These are phyloP conservation scores for Gelatoporia subvermispora DNA, from an alignment of 768 basidiomycete species.

Conservation along the genomic window DNA sequence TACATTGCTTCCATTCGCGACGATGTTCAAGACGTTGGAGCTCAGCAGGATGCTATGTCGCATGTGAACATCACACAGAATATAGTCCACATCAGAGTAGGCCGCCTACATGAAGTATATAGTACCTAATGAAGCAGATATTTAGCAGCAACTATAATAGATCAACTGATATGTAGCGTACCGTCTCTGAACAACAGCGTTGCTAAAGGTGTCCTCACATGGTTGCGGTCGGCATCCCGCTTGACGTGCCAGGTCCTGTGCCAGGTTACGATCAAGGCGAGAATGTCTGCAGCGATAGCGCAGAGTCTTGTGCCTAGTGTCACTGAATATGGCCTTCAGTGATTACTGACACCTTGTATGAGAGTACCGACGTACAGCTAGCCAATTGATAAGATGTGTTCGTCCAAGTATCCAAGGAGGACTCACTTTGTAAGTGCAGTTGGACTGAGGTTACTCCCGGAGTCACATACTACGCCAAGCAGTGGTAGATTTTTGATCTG, in stretches of 20 bases:
- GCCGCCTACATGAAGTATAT: conserved; percentile 8
- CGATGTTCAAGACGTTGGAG: too few species aligned
- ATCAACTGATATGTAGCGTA: not conserved
- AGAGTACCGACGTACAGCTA: too few species aligned
- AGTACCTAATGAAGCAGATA: conserved; percentile 1
- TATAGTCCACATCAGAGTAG: too few species aligned
- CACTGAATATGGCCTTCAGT: not conserved
- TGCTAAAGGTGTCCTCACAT: conserved; percentile 5
- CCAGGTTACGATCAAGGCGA: conserved; percentile 9
- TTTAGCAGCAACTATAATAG: not conserved
- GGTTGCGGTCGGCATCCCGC: not conserved
- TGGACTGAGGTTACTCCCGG: too few species aligned
- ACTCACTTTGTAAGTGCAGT: too few species aligned
- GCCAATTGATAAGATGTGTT: too few species aligned
- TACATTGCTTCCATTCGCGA: too few species aligned
- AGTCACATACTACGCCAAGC: not conserved
- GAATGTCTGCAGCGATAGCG: conserved; percentile 3
- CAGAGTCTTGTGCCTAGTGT: conserved; percentile 3
- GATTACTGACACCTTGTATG: too few species aligned
- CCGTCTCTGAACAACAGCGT: conserved; percentile 6
- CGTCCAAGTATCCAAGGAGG: too few species aligned
- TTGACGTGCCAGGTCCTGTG: conserved; percentile 4
- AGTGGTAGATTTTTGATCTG: not conserved
- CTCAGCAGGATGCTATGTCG: too few species aligned
- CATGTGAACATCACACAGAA: too few species aligned